Evolutionary conservation across 768 basidiomycete species (phyloP), one percentile per base, ranked within the genome.

Genomic region (Leccinum uliginosum): DNA sequence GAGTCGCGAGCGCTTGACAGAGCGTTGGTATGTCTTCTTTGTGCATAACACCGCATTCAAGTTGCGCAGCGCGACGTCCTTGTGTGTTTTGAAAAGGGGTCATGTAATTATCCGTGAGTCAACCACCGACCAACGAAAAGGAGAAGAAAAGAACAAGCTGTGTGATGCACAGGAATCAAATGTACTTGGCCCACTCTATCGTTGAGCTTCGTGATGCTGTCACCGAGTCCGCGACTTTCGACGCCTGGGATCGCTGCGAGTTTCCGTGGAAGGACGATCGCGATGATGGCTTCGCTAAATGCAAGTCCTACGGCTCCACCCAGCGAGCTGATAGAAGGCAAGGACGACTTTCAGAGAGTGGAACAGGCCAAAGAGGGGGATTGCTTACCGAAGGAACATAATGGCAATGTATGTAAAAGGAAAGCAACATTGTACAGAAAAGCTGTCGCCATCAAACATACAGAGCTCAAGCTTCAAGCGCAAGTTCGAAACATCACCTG

Each of bases 251-350:
- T 75, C 1, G 56, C 57, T 0, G 60, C 60, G 2, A 80, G 68
- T 50, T 72, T 70, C 27, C 57, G 67, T 17, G 66, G 67, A 52
- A 78, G 67, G 4, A 86, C 80, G 52, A 79, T 83, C 2, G 85
- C 74, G 58, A 83, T 84, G 55, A 90, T 83, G 4, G 83, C 85
- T 61, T 90, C 84, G 14, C 88, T 86, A 34, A 89, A 68, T 0
- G 89, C 79, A 49, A 91, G 81, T 8, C 87, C 87, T 26, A 89
- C 76, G 0, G 88, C 87, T 6, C 86, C 88, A 5, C 89, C 89
- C 24, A 91, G 66, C 10, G 80, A 82, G 56, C 87, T 86, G 48
- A 30, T 57, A 50, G 27, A 51, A 1, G n/a, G 19, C 0, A 44
- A 12, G 19, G 4, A 9, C 6, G 34, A 24, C 26, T 19, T 15